A percentile compares a stretch with the other conserved stretches of the same genome.
These are phyloP conservation scores for Spathaspora gorwiae DNA, from an alignment of 805 yeast species.

Conservation along the genomic window DNA sequence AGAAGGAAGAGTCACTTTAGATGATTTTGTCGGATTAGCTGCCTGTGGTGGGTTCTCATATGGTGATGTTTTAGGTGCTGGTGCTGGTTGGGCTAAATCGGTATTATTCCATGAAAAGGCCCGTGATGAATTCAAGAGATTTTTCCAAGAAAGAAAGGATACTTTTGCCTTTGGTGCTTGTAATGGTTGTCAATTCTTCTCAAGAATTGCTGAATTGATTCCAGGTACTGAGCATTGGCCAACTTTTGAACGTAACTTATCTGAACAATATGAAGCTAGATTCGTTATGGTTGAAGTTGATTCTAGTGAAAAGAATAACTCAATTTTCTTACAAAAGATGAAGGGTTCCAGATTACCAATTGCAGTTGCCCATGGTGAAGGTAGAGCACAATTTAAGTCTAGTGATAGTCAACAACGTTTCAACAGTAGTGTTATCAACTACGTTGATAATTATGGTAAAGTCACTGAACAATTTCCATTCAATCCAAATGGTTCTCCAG, in stretches of 20 bases:
- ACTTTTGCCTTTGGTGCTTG: conserved; percentile 98
- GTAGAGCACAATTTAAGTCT: conserved; percentile 70
- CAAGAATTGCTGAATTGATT: conserved; percentile 77
- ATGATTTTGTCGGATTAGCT: conserved; percentile 85
- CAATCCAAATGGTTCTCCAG: conserved; percentile 95
- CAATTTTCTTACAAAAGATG: conserved; percentile 83
- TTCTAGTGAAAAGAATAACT: conserved; percentile 43
- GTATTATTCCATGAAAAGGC: conserved; percentile 79
- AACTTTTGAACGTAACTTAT: conserved; percentile 79
- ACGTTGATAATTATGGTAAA: conserved; percentile 86
- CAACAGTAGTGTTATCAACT: conserved; percentile 60
- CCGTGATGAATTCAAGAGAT: conserved; percentile 67
- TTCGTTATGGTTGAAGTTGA: conserved; percentile 81
- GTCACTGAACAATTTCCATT: conserved; percentile 80
- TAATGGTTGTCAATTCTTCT: conserved; percentile 96
- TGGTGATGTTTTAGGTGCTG: conserved; percentile 98
- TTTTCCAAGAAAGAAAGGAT: conserved; percentile 82
- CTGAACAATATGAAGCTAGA: conserved; percentile 97
- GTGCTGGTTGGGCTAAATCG: conserved; percentile 98
- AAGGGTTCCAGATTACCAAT: conserved; percentile 90
- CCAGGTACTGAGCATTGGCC: conserved; percentile 98
- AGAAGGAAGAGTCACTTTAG: conserved; percentile 64
- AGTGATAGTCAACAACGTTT: conserved; percentile 44
- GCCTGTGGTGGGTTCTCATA: conserved; percentile 99
- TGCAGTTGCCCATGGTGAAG: conserved; percentile 99